phyloP scores from a whole-genome alignment of 306 rosid species.

The Casuarina equisetifolia region DNA sequence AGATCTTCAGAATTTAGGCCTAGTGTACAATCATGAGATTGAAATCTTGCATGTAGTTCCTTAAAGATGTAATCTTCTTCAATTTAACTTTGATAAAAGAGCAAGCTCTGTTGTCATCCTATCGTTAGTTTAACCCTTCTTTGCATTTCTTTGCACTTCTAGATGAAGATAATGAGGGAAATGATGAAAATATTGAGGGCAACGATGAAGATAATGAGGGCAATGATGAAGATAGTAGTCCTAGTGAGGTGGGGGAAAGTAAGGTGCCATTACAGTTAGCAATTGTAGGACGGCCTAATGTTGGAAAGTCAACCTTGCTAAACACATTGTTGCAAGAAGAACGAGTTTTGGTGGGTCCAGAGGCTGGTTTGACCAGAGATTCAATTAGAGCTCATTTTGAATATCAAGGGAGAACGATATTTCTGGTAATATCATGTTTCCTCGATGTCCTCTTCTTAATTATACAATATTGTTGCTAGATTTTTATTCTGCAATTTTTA shows the following conservation, averaged over 20 bases:
- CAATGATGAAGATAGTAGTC: slow-evolving; percentile 34
- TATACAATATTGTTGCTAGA: background rate
- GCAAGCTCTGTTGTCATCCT: slow-evolving; percentile 3
- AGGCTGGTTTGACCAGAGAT: slow-evolving; percentile 95
- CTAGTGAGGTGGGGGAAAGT: slow-evolving; percentile 56
- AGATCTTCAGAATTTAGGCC: background rate
- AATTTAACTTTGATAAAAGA: background rate
- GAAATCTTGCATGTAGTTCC: background rate
- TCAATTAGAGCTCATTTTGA: slow-evolving; percentile 89
- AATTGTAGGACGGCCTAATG: slow-evolving; percentile 97
- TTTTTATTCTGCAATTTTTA: background rate
- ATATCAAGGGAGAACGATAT: slow-evolving; percentile 82
- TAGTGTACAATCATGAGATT: background rate
- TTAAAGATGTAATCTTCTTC: background rate
- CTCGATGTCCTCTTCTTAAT: slow-evolving; percentile 11
- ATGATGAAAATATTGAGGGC: slow-evolving; percentile 29
- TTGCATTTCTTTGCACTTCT: slow-evolving; percentile 27
- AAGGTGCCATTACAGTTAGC: slow-evolving; percentile 81
- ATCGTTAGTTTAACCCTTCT: slow-evolving; percentile 12
- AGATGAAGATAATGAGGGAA: slow-evolving; percentile 46
- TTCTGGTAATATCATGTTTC: slow-evolving; percentile 45
- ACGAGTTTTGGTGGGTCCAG: slow-evolving; percentile 96
- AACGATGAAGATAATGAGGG: slow-evolving; percentile 42
- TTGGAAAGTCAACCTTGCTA: slow-evolving; percentile 89
- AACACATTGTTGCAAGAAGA: slow-evolving; percentile 86